Base-by-base conservation (phyloP, 202 grass and related monocot species). In the Saccharum hybrid region DNA sequence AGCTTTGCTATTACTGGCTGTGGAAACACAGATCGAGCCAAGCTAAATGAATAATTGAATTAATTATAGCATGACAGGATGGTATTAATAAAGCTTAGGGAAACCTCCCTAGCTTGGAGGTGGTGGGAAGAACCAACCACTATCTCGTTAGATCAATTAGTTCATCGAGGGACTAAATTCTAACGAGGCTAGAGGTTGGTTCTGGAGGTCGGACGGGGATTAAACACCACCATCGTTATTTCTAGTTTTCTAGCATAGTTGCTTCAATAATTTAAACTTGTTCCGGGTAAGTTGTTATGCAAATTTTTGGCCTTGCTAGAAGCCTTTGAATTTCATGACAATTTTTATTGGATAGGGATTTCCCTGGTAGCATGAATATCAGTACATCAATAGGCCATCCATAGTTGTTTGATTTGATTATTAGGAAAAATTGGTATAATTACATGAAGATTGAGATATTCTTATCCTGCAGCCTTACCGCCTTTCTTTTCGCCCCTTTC, bases 141-240 rank as follows among this genome's bases (percentile, higher is more conserved):
- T 68, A 60, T 67, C 83, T 82, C 39, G 74, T 82, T 82, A 73
- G 83, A n/a, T 39, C 66, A 22, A 34, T 89, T 64, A 61, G 30
- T 67, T 81, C 73, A 4, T 86, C 16, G 16, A 82, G 48, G 78
- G 66, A 82, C 73, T 68, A 69, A 49, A 60, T 48, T 81, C 63
- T 86, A 82, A 89, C 67, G 60, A 82, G 77, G 60, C 38, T 68
- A 73, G 73, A 61, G 73, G 83, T 68, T 89, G 67, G 83, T 78
- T 86, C 79, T 78, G 67, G 37, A 63, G 72, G 38, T 5, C 36
- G 8, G 0, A 51, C 42, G 21, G 5, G 43, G 33, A 80, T 75
- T 33, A 18, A 10, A 41, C 48, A 16, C 1, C 15, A 22, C 3
- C 9, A 3, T 63, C 23, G 76, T 37, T 63, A 22, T 51, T 85